Evolutionary conservation across 495 filamentous ascomycete species (phyloP).

Genomic region (Aspergillus ellipticus): DNA sequence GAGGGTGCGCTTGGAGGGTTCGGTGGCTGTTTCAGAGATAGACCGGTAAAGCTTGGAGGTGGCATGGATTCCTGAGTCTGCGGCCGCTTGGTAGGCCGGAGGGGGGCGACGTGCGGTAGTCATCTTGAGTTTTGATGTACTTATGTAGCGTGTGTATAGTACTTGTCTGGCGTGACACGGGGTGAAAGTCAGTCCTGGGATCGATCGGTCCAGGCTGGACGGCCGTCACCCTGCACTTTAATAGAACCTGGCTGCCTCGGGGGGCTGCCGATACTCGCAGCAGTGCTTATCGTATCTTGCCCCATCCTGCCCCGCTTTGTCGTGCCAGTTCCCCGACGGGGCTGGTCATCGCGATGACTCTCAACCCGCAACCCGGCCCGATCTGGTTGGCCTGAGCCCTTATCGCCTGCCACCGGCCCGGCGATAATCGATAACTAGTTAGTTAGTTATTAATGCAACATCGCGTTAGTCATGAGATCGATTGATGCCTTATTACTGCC

Average conservation of each 20-base stretch:
- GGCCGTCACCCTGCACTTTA: background rate
- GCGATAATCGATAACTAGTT: slow-evolving; percentile 4
- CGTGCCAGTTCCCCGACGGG: background rate
- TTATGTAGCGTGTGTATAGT: no score
- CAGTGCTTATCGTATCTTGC: slow-evolving; percentile 6
- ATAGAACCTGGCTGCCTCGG: background rate
- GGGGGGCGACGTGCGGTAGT: slow-evolving; percentile 34
- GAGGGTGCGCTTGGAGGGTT: slow-evolving; percentile 27
- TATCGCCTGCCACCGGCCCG: slow-evolving; percentile 3
- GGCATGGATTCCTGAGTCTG: slow-evolving; percentile 34
- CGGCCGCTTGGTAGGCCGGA: slow-evolving; percentile 39
- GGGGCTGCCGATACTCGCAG: slow-evolving; percentile 8
- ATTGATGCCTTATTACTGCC: no score
- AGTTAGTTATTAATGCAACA: background rate
- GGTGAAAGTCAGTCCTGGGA: background rate
- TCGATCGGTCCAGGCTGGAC: background rate
- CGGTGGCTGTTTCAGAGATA: slow-evolving; percentile 37
- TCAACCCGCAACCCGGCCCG: slow-evolving; percentile 3
- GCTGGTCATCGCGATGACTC: background rate
- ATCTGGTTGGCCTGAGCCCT: slow-evolving; percentile 7
- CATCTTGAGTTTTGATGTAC: no score
- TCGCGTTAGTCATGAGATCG: background rate
- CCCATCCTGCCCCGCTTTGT: slow-evolving; percentile 16
- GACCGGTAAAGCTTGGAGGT: slow-evolving; percentile 36
- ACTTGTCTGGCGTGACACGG: background rate